Conservation (phyloP, 176 grass and related monocot species). For the Triticum timopheevii region DNA sequence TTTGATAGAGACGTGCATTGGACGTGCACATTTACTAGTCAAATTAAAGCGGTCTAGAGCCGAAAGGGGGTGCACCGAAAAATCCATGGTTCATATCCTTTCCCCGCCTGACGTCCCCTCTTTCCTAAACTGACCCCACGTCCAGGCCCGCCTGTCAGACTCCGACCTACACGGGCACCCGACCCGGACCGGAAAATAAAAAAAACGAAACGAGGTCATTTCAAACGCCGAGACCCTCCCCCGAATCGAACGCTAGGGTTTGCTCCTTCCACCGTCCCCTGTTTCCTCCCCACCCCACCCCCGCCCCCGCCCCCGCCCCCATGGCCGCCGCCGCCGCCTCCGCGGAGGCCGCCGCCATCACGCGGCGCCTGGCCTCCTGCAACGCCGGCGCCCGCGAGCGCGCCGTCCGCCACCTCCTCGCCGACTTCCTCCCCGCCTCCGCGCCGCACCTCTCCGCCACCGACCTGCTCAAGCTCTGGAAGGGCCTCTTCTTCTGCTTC, state of each 20-base stretch:
- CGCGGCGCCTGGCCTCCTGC: constrained; percentile 74
- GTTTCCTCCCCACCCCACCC: neutral
- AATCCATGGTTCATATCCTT: neutral
- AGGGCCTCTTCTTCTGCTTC: constrained; percentile 98
- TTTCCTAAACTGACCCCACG: neutral
- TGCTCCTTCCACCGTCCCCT: neutral
- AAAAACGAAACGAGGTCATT: constrained; percentile 24
- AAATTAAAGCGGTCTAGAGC: too few relatives aligned
- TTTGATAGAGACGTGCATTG: too few relatives aligned
- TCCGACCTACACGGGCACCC: neutral
- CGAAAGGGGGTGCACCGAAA: too few relatives aligned
- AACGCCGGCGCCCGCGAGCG: constrained; percentile 46
- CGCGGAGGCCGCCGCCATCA: constrained; percentile 51
- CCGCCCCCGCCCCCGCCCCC: neutral
- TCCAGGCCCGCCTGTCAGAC: neutral
- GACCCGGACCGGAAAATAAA: constrained; percentile 16
- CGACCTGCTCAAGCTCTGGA: constrained; percentile 89
- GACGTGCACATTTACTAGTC: too few relatives aligned
- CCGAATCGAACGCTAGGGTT: constrained; percentile 48
- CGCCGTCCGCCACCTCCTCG: constrained; percentile 55
- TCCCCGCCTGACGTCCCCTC: neutral
- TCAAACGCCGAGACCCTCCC: constrained; percentile 33
- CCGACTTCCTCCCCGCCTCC: constrained; percentile 35
- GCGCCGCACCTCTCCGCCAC: constrained; percentile 35
- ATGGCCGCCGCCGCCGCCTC: constrained; percentile 29